Evolutionary conservation across 1,284 basidiomycete species (phyloP).

Genomic region (Cutaneotrichosporon curvatum): DNA sequence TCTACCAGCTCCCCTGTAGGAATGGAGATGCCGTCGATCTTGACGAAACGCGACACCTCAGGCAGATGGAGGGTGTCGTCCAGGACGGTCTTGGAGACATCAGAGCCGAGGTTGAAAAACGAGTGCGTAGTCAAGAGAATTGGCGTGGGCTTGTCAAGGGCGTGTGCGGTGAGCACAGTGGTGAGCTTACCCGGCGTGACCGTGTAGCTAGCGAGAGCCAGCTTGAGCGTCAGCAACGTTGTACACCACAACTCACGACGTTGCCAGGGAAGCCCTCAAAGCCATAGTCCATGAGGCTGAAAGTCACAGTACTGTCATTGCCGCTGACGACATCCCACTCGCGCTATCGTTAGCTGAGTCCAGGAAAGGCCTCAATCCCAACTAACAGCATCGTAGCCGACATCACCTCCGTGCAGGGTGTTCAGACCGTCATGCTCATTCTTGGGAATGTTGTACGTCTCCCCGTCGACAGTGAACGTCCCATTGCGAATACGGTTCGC

Average conservation of each 20-base stretch:
- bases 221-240: conserved; percentile 10
- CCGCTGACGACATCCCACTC: conserved; percentile 16
- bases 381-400: conserved; percentile 24
- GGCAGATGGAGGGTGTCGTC: conserved; percentile 30
- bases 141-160: conserved; percentile 25
- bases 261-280: conserved; percentile 32
- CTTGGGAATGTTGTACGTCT: conserved; percentile 16
- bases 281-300: conserved; percentile 17
- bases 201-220: conserved; percentile 25
- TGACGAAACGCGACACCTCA: conserved; percentile 22
- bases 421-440: conserved; percentile 32
- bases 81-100: conserved; percentile 17
- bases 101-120: conserved; percentile 33
- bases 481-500: conserved; percentile 35
- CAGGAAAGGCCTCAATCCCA: not conserved
- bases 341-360: conserved; percentile 4
- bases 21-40: conserved; percentile 21
- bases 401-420: conserved; percentile 21
- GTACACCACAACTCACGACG: conserved; percentile 16
- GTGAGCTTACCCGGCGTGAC: conserved; percentile 15
- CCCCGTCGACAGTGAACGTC: conserved; percentile 23
- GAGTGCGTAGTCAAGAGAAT: conserved; percentile 34
- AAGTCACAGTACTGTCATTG: conserved; percentile 11
- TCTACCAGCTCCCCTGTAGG: conserved; percentile 27
- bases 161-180: conserved; percentile 4